Conservation (phyloP, 2,329 filamentous ascomycete genomes). For the Leptographium wingfieldii region DNA sequence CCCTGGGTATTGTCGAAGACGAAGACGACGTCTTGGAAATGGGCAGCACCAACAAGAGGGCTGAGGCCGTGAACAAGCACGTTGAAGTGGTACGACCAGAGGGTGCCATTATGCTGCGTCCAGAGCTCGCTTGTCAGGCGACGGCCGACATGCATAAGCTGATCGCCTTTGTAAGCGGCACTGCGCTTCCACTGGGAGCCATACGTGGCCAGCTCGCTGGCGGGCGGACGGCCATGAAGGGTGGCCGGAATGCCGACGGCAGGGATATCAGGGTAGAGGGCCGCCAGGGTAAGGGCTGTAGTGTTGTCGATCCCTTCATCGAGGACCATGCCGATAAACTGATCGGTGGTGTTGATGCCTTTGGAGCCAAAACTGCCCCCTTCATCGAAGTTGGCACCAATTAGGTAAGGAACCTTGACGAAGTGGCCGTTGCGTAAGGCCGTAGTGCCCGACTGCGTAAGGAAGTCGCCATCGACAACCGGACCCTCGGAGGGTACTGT, state of each 20-base stretch:
- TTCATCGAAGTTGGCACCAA: conserved; percentile 54
- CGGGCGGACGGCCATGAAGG: not conserved
- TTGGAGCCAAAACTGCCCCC: conserved; percentile 44
- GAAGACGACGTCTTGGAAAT: conserved; percentile 38
- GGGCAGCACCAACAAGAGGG: conserved; percentile 19
- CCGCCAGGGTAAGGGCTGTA: not conserved
- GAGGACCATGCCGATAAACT: not conserved
- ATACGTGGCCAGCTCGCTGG: not conserved
- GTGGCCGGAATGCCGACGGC: conserved; percentile 31
- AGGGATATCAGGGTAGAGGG: conserved; percentile 28
- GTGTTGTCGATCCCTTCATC: not conserved
- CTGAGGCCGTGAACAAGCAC: conserved; percentile 14
- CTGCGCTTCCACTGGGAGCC: conserved; percentile 2
- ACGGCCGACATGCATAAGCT: not conserved
- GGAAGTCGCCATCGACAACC: conserved; percentile 26
- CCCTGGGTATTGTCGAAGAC: conserved; percentile 40
- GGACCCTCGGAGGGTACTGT: conserved; percentile 14
- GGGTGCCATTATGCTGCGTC: conserved; percentile 8
- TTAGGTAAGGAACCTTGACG: conserved; percentile 47
- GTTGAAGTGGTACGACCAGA: conserved; percentile 31
- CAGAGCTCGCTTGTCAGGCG: conserved; percentile 7
- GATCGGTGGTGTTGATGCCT: conserved; percentile 52
- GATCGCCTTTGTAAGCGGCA: conserved; percentile 13
- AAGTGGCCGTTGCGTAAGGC: conserved; percentile 45
- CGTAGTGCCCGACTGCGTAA: conserved; percentile 31